Conservation (phyloP, 805 yeast genomes). For the Candida dendrica region DNA sequence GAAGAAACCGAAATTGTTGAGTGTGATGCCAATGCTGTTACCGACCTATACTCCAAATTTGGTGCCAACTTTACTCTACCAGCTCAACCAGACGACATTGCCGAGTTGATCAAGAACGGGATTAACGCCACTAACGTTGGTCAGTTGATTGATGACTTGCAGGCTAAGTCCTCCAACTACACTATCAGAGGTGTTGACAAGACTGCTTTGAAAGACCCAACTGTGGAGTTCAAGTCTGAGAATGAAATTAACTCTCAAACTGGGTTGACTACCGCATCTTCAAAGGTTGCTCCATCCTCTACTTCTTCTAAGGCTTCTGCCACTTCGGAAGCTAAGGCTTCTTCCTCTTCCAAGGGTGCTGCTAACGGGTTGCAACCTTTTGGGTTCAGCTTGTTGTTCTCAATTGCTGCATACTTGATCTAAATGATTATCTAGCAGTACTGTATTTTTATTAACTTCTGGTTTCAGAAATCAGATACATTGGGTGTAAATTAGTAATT, state of each 20-base stretch:
- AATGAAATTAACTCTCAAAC: conserved; percentile 31
- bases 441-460: no score
- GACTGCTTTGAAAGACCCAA: conserved; percentile 25
- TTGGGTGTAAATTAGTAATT: no score
- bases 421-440: conserved; percentile 2
- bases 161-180: conserved; percentile 30
- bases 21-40: conserved; percentile 35
- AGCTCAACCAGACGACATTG: conserved; percentile 35
- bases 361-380: conserved; percentile 8
- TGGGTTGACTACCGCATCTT: conserved; percentile 7
- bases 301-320: neutral
- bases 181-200: conserved; percentile 31
- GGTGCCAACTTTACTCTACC: conserved; percentile 44
- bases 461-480: no score
- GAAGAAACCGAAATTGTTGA: conserved; percentile 20
- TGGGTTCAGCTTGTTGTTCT: conserved; percentile 24
- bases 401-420: conserved; percentile 34
- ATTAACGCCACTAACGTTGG: conserved; percentile 39
- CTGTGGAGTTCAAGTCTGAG: conserved; percentile 28
- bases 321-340: no score
- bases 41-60: conserved; percentile 30
- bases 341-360: neutral
- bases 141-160: conserved; percentile 30
- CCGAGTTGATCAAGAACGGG: conserved; percentile 40
- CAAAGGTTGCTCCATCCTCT: conserved; percentile 10